A percentile compares a stretch with the other conserved stretches of the same genome.
Conservation (phyloP, 2,329 filamentous ascomycete species). For the Colletotrichum incanum region DNA sequence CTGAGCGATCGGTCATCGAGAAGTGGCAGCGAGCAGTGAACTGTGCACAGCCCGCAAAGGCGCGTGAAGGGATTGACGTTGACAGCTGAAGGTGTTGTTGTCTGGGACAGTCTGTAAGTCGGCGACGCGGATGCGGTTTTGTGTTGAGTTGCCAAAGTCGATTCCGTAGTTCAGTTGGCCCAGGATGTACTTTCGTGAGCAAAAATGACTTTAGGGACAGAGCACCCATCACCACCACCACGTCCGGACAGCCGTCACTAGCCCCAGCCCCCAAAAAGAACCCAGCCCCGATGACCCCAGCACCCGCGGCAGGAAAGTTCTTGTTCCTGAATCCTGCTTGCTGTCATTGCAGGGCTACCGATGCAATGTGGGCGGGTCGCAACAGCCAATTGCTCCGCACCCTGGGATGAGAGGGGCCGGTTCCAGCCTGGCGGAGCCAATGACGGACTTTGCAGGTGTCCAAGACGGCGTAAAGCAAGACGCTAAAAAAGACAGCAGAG, state of each 20-base stretch:
- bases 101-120: not conserved
- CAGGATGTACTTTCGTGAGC: not conserved
- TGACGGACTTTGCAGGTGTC: conserved; percentile 13
- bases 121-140: not conserved
- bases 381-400: conserved; percentile 12
- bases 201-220: not conserved
- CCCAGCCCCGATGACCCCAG: conserved; percentile 20
- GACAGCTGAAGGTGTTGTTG: conserved; percentile 2
- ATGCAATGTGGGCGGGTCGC: conserved; percentile 9
- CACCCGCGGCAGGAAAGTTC: conserved; percentile 26
- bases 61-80: conserved; percentile 5
- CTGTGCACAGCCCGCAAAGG: conserved; percentile 6
- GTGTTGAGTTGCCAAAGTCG: conserved; percentile 9
- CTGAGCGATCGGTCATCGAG: not conserved
- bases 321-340: conserved; percentile 30
- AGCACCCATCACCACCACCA: conserved; percentile 14
- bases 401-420: conserved; percentile 16
- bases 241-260: not conserved
- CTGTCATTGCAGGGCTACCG: conserved; percentile 34
- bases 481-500: conserved; percentile 10
- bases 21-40: no score
- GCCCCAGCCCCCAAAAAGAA: conserved; percentile 8
- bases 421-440: conserved; percentile 39
- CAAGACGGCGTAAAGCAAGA: conserved; percentile 7
- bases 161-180: not conserved